These are phyloP conservation scores for Lipomyces mesembrius DNA, from an alignment of 805 yeast genomes.

Conservation along the genomic window DNA sequence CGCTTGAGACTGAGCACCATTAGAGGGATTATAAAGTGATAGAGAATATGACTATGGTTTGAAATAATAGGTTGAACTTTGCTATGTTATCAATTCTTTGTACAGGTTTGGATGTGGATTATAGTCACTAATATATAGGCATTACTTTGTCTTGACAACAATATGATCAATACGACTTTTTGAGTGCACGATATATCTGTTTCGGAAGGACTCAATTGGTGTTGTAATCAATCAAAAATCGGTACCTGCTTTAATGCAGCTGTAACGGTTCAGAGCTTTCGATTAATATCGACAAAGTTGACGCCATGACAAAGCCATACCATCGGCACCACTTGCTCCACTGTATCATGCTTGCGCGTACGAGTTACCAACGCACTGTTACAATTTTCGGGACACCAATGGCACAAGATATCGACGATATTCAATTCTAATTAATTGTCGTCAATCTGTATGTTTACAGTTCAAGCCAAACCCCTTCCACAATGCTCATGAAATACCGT, in stretches of 20 bases:
- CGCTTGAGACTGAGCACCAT: conserved; percentile 46
- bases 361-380: not conserved
- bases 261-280: too few species aligned
- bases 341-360: not conserved
- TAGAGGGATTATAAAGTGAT: conserved; percentile 28
- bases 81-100: not conserved
- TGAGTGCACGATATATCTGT: not conserved
- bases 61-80: not conserved
- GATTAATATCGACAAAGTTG: too few species aligned
- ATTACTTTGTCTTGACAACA: not conserved
- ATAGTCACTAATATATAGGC: not conserved
- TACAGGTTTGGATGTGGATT: not conserved
- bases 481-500: too few species aligned
- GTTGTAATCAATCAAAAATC: not conserved
- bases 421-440: not conserved
- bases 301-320: too few species aligned
- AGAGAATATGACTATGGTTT: not conserved
- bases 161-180: not conserved
- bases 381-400: not conserved
- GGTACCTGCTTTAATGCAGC: not conserved
- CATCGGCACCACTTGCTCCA: not conserved
- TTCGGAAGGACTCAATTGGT: too few species aligned
- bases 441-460: not conserved
- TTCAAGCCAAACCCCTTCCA: not conserved
- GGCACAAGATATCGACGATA: not conserved